Conservation (phyloP, 225 moss, liverwort and hornwort genomes). For the Sphagnum contortum region DNA sequence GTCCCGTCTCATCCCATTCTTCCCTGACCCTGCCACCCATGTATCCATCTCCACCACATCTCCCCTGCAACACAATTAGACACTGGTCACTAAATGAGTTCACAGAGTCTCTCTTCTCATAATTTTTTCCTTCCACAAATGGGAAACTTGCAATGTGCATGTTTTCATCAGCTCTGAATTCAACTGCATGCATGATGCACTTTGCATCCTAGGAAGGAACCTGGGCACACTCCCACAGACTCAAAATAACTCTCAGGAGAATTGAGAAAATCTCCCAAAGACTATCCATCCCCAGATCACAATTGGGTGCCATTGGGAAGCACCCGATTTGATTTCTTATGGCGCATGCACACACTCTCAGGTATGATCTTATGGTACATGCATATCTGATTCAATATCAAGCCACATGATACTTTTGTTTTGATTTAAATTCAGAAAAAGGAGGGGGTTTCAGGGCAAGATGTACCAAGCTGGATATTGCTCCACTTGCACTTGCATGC, state of each 20-base stretch:
- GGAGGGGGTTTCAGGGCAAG: not conserved
- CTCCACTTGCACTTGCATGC: slow-evolving; percentile 41
- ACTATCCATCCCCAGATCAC: not conserved
- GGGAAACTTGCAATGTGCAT: not conserved
- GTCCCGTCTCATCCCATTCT: slow-evolving; percentile 25
- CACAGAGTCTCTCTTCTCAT: not conserved
- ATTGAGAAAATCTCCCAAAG: not conserved
- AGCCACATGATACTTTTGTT: not conserved
- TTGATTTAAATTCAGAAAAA: not conserved
- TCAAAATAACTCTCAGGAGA: not conserved
- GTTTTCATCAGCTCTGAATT: not conserved
- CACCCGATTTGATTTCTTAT: too few species aligned
- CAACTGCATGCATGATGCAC: too few species aligned
- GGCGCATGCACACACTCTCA: too few species aligned
- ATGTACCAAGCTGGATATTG: slow-evolving; percentile 35
- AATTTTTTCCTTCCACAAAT: not conserved
- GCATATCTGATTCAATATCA: not conserved
- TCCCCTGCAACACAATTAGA: slow-evolving; percentile 10
- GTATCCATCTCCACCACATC: slow-evolving; percentile 27
- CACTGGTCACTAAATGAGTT: not conserved
- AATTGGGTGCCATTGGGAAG: not conserved
- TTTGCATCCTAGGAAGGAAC: too few species aligned
- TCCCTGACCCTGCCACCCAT: slow-evolving; percentile 25
- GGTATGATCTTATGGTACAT: not conserved
- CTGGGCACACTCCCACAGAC: too few species aligned